Evolutionary conservation across 1,139 yeast species (phyloP).

Genomic region (Nakaseomyces sp.): DNA sequence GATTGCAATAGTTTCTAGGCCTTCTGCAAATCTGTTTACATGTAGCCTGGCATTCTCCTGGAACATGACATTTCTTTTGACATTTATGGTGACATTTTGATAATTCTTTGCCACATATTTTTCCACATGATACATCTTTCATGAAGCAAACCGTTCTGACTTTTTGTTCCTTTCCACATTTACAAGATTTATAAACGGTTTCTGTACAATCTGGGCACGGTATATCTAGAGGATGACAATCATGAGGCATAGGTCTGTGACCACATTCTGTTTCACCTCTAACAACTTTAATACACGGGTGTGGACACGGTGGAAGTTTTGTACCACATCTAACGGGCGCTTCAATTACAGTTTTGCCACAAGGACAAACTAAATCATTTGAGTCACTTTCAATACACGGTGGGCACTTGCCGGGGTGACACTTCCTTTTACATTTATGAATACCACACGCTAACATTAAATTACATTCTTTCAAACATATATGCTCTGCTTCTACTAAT

Average conservation of each 20-base stretch:
- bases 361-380: slow-evolving; percentile 73
- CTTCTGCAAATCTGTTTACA: slow-evolving; percentile 55
- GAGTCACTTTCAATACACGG: slow-evolving; percentile 77
- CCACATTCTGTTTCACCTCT: slow-evolving; percentile 51
- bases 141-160: slow-evolving; percentile 68
- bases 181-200: slow-evolving; percentile 54
- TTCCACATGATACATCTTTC: slow-evolving; percentile 62
- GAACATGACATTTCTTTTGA: slow-evolving; percentile 40
- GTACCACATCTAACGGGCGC: slow-evolving; percentile 94
- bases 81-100: slow-evolving; percentile 65
- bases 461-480: slow-evolving; percentile 67
- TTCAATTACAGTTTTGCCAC: slow-evolving; percentile 70
- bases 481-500: slow-evolving; percentile 65
- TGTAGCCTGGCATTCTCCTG: slow-evolving; percentile 33
- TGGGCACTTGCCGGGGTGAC: slow-evolving; percentile 79
- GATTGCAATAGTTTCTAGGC: slow-evolving; percentile 48
- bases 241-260: slow-evolving; percentile 62
- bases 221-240: slow-evolving; percentile 58
- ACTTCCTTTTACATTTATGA: slow-evolving; percentile 65
- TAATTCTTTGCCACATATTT: slow-evolving; percentile 48
- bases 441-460: slow-evolving; percentile 58
- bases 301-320: slow-evolving; percentile 53
- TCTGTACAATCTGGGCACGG: slow-evolving; percentile 74
- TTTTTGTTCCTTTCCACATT: slow-evolving; percentile 52
- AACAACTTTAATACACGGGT: slow-evolving; percentile 51